These are phyloP conservation scores for Saccharomycopsis oosterbeekiorum DNA, from an alignment of 805 yeast genomes.

Conservation along the genomic window DNA sequence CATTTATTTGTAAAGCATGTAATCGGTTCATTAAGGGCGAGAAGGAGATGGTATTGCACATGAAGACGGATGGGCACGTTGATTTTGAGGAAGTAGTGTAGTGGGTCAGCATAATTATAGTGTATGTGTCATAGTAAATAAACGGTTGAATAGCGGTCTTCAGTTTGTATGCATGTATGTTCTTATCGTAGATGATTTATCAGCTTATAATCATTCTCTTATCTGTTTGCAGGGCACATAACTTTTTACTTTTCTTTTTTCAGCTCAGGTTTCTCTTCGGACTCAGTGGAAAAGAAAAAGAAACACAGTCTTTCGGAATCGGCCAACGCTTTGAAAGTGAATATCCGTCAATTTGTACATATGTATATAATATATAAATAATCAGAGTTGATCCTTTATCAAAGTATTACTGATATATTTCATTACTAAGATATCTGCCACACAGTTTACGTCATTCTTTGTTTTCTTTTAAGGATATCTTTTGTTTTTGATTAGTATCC, in stretches of 20 bases:
- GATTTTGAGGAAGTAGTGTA: constrained; percentile 47
- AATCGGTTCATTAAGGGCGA: constrained; percentile 47
- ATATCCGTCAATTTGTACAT: background rate
- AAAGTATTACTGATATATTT: too few relatives aligned
- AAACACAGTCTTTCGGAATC: background rate
- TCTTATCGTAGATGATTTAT: background rate
- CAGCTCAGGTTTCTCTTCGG: background rate
- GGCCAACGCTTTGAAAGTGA: background rate
- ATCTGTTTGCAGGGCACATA: background rate
- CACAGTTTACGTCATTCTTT: too few relatives aligned
- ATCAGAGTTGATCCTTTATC: too few relatives aligned
- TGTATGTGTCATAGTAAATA: background rate
- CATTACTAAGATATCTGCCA: too few relatives aligned
- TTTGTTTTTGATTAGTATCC: too few relatives aligned
- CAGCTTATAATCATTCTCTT: background rate
- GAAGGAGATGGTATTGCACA: constrained; percentile 54
- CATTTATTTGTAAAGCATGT: constrained; percentile 50
- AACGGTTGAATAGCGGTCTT: too few relatives aligned
- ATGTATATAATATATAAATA: too few relatives aligned
- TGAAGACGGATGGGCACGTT: constrained; percentile 48
- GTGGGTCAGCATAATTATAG: background rate
- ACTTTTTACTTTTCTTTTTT: background rate
- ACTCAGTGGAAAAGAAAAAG: background rate
- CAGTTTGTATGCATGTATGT: background rate
- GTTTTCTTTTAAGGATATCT: too few relatives aligned